phyloP scores from a whole-genome alignment of 2,329 filamentous ascomycete species.

The Talaromyces sp. region DNA sequence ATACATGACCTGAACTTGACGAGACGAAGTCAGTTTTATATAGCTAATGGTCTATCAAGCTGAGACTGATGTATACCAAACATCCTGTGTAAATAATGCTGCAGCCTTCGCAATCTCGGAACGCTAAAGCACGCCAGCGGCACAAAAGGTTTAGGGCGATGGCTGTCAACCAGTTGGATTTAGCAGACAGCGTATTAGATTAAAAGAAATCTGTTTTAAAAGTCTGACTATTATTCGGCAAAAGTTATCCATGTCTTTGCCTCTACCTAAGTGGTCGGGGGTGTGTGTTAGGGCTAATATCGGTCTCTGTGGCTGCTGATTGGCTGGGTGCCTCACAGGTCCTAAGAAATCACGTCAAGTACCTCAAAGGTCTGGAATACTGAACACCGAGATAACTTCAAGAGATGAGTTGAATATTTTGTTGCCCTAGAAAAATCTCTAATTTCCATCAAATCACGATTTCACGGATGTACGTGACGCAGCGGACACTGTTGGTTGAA shows the following conservation, averaged over 20 bases:
- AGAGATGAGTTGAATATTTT: background rate
- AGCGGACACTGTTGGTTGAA: no score
- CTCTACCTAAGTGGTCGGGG: no score
- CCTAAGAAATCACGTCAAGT: background rate
- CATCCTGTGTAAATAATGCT: background rate
- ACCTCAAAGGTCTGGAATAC: no score
- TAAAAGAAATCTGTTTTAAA: background rate
- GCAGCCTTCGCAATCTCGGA: constrained; percentile 3
- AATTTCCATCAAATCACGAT: background rate
- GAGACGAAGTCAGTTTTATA: background rate
- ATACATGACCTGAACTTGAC: background rate
- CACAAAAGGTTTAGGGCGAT: background rate
- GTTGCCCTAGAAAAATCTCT: background rate
- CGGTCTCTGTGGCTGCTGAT: background rate
- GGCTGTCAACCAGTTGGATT: background rate
- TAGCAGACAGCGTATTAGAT: background rate
- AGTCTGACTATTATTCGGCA: no score
- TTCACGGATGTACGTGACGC: background rate
- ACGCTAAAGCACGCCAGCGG: background rate
- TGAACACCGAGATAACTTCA: no score
- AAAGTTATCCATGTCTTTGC: no score
- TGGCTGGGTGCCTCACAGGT: background rate
- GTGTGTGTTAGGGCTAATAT: background rate
- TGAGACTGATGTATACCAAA: no score
- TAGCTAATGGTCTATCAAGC: background rate